Base-by-base conservation (phyloP, 768 basidiomycete genomes). In the Agaricus sinodeliciosus region DNA sequence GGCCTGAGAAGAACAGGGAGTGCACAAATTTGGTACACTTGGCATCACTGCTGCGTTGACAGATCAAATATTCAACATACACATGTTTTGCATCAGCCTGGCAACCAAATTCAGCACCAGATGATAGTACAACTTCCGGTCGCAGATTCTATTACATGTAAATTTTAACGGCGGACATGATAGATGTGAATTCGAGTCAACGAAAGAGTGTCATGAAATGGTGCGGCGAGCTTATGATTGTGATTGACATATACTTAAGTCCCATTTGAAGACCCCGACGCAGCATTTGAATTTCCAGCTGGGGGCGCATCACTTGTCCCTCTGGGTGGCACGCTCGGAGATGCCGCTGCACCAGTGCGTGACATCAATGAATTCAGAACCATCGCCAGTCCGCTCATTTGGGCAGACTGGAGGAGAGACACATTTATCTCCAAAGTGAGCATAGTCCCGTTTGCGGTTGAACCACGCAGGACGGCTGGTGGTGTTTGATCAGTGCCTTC, bases 401-500 rank as follows among this genome's bases (percentile, higher is more conserved):
- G 89, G n/a, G 79, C 71, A 15, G 81, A 74, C 64, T 88, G 84
- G 50, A 92, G 71, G 16, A 84, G 66, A 13, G 82, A 81, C 26
- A 90, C 80, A 55, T 90, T 90, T 62, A 92, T 86, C 57, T 91
- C 89, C 49, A 92, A 68, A 62, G 77, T 85, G 54, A 90, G 66
- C 74, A 85, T 81, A 16, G 79, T 76, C 11, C 87, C 87, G 60
- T 87, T 82, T 6, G 81, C 77, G 2, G 82, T 81, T 1, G 85
- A 83, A 26, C 86, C 83, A 36, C 83, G 78, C 46, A 90, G 71
- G 13, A 91, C 78, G n/a, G 86, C 88, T n/a, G 84, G 76, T 0
- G 87, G 85, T 59, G 81, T 84, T 15, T 80, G 73, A 57, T 84
- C 31, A 31, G 31, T 80, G 19, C 75, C 79, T 41, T 78, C 69